A percentile compares a stretch with the other conserved stretches of the same genome.
phyloP scores from a whole-genome alignment of 208 protist species.

The Leptomonas pyrrhocoris region DNA sequence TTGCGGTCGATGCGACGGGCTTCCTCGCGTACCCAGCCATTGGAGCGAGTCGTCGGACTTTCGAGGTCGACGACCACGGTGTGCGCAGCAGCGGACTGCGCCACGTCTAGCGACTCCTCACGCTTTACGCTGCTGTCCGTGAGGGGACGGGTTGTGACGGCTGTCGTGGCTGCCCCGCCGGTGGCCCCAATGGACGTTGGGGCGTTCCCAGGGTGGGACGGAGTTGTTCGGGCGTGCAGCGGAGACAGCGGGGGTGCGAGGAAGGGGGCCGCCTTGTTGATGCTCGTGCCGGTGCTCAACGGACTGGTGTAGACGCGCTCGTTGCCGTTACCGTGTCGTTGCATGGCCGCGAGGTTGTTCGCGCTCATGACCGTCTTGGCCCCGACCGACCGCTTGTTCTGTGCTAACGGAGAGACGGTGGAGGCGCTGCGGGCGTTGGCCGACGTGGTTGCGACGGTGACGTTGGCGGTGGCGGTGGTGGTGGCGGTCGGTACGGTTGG shows the following conservation, averaged over 20 bases:
- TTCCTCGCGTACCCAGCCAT: slow-evolving; percentile 41
- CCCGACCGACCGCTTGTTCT: slow-evolving; percentile 5
- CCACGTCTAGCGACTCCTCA: slow-evolving; percentile 1
- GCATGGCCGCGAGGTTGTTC: slow-evolving; percentile 23
- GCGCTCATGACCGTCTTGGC: slow-evolving; percentile 24
- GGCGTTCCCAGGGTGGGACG: background rate
- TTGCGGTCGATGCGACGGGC: slow-evolving; percentile 26
- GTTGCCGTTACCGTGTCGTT: slow-evolving; percentile 9
- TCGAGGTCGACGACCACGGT: background rate
- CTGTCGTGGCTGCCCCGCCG: background rate
- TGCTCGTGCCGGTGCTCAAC: slow-evolving; percentile 13
- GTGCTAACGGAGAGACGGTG: background rate
- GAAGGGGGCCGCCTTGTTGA: slow-evolving; percentile 18
- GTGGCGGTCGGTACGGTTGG: background rate
- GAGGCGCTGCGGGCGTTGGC: slow-evolving; percentile 12
- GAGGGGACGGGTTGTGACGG: background rate
- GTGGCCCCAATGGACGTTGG: background rate
- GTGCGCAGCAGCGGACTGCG: background rate
- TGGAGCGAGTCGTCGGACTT: slow-evolving; percentile 8
- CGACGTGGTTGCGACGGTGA: background rate
- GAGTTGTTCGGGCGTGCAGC: slow-evolving; percentile 11
- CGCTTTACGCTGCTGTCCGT: slow-evolving; percentile 11
- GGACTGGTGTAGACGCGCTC: slow-evolving; percentile 1
- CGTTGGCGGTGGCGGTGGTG: background rate
- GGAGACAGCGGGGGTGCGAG: slow-evolving; percentile 28